A percentile compares a stretch with the other conserved stretches of the same genome.
phyloP scores from a whole-genome alignment of 768 basidiomycete genomes.

The Boletus insuetus region DNA sequence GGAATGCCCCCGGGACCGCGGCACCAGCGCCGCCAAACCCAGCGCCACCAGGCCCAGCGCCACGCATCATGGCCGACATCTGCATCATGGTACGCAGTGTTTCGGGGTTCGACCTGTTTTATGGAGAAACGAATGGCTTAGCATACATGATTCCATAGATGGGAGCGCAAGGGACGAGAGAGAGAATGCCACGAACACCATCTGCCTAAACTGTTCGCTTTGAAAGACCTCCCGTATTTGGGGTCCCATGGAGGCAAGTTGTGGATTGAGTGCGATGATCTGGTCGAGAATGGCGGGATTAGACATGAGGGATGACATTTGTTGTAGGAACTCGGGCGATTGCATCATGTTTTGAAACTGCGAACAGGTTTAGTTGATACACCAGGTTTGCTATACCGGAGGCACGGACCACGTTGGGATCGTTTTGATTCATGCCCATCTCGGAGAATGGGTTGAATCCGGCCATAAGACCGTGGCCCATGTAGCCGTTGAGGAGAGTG shows the following conservation, averaged over 20 bases:
- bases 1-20: conserved; percentile 39
- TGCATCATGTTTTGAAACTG: conserved; percentile 86
- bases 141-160: not conserved
- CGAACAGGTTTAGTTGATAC: not conserved
- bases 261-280: conserved; percentile 78
- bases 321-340: conserved; percentile 78
- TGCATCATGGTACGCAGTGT: conserved; percentile 71
- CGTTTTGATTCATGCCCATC: conserved; percentile 87
- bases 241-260: conserved; percentile 71
- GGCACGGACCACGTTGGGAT: conserved; percentile 84
- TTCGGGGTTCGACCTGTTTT: conserved; percentile 69
- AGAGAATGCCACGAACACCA: conserved; percentile 52
- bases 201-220: conserved; percentile 67
- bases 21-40: conserved; percentile 39
- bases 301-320: conserved; percentile 84
- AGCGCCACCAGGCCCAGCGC: conserved; percentile 36
- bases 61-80: conserved; percentile 48
- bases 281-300: conserved; percentile 90
- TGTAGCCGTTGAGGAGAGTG: conserved; percentile 74
- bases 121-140: not conserved
- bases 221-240: conserved; percentile 79
- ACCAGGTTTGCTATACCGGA: not conserved
- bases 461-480: conserved; percentile 77
- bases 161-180: not conserved
- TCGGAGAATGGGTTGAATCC: conserved; percentile 91